Conservation (phyloP, 371 early-diverging fungal genomes). For the Mucor velutinosus region DNA sequence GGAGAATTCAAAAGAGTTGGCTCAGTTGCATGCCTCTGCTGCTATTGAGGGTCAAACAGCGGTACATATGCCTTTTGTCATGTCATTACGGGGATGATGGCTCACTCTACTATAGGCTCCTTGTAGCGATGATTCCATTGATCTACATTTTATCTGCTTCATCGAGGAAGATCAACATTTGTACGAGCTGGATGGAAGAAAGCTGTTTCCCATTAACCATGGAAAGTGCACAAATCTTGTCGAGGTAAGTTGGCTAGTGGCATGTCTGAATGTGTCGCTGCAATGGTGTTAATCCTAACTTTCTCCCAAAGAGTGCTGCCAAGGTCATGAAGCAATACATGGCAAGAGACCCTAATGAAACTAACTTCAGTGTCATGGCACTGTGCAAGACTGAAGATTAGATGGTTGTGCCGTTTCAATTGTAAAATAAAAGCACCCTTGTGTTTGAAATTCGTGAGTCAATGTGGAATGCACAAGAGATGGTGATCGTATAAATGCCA, state of each 20-base stretch:
- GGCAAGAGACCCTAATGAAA: constrained; percentile 67
- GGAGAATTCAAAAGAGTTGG: constrained; percentile 61
- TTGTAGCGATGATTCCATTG: constrained; percentile 65
- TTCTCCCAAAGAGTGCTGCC: constrained; percentile 55
- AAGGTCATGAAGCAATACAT: constrained; percentile 73
- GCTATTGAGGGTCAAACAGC: constrained; percentile 82
- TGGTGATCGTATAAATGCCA: too few relatives aligned
- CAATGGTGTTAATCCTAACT: background rate
- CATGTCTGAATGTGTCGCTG: background rate
- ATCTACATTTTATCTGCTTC: constrained; percentile 88
- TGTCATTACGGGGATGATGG: background rate
- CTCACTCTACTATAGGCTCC: constrained; percentile 53
- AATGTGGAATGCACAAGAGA: too few relatives aligned
- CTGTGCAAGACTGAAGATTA: constrained; percentile 29
- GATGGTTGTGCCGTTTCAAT: background rate
- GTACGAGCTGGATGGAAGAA: constrained; percentile 90
- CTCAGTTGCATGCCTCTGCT: constrained; percentile 57
- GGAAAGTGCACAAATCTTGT: constrained; percentile 69
- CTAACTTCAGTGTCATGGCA: constrained; percentile 74
- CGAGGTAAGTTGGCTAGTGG: constrained; percentile 34
- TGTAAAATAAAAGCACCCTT: background rate
- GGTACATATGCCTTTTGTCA: constrained; percentile 22
- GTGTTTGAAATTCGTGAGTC: background rate
- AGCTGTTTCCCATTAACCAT: constrained; percentile 82
- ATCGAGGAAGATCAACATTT: constrained; percentile 71